Percentiles rank a stretch among this genome's conserved stretches.
Evolutionary conservation across 2,329 filamentous ascomycete genomes (phyloP).

Genomic region (Fusarium caatingaense): DNA sequence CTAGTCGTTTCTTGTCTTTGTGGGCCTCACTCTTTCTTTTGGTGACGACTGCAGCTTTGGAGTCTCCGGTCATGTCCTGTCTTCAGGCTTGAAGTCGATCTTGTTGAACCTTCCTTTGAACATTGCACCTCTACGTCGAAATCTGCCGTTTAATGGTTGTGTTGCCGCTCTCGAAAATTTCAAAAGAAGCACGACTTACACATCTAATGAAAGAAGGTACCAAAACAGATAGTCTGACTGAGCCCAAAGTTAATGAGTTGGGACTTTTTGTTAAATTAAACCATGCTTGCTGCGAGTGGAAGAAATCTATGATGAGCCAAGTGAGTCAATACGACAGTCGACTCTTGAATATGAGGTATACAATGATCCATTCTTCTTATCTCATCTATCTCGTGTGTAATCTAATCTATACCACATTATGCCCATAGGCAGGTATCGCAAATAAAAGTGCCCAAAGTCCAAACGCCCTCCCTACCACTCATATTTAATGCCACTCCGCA

Average conservation of each 20-base stretch:
- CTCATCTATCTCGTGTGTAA: constrained; percentile 10
- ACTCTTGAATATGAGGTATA: not conserved
- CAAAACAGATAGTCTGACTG: not conserved
- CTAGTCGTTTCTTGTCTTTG: not conserved
- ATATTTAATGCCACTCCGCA: constrained; percentile 71
- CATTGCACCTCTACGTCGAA: not conserved
- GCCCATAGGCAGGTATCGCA: constrained; percentile 22
- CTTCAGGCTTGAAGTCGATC: not conserved
- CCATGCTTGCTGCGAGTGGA: not conserved
- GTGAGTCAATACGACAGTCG: not conserved
- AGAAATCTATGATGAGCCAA: not conserved
- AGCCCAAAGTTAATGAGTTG: not conserved
- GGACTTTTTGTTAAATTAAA: not conserved
- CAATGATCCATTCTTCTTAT: not conserved
- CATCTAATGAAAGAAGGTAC: too few relatives aligned
- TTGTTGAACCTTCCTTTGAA: not conserved
- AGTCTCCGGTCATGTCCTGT: not conserved
- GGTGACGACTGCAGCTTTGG: accelerated
- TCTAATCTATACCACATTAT: constrained; percentile 23
- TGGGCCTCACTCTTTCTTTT: too few relatives aligned
- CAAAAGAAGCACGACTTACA: too few relatives aligned
- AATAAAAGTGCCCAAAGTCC: not conserved
- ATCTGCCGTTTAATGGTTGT: not conserved
- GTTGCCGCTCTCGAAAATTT: not conserved
- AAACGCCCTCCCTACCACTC: constrained; percentile 10